phyloP scores from a whole-genome alignment of 805 yeast genomes.

The Torulaspora microellipsoides region DNA sequence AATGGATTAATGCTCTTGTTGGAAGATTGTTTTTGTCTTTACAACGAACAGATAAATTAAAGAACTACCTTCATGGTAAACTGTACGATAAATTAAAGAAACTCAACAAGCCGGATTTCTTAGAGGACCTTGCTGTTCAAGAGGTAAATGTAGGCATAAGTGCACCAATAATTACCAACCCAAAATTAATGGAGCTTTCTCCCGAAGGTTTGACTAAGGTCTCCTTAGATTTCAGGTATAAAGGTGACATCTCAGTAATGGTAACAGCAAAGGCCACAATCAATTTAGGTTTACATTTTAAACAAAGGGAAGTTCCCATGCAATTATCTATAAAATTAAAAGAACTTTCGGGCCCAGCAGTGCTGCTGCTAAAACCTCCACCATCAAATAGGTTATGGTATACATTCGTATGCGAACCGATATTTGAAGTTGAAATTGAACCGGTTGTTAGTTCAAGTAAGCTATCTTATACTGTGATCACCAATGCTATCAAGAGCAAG shows the following conservation, averaged over 20 bases:
- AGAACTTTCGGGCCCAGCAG: slow-evolving; percentile 66
- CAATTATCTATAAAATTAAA: slow-evolving; percentile 64
- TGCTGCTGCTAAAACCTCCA: slow-evolving; percentile 74
- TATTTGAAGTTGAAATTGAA: slow-evolving; percentile 68
- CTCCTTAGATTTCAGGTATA: slow-evolving; percentile 58
- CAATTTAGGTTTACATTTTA: slow-evolving; percentile 70
- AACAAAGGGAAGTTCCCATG: slow-evolving; percentile 69
- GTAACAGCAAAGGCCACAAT: slow-evolving; percentile 77
- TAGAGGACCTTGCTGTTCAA: slow-evolving; percentile 75
- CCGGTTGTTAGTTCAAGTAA: slow-evolving; percentile 89
- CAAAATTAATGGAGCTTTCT: slow-evolving; percentile 60
- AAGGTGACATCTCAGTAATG: slow-evolving; percentile 71
- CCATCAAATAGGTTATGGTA: slow-evolving; percentile 93
- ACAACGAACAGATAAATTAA: slow-evolving; percentile 66
- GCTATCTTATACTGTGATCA: slow-evolving; percentile 70
- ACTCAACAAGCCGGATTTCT: slow-evolving; percentile 79
- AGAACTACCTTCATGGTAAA: slow-evolving; percentile 50
- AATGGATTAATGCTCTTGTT: slow-evolving; percentile 85
- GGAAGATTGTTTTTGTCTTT: slow-evolving; percentile 79
- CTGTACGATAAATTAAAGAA: slow-evolving; percentile 70
- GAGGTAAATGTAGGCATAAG: slow-evolving; percentile 71
- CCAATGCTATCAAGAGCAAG: slow-evolving; percentile 72
- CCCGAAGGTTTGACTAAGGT: slow-evolving; percentile 76
- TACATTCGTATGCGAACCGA: slow-evolving; percentile 75
- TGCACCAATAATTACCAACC: slow-evolving; percentile 76